Evolutionary conservation across 1,284 basidiomycete genomes (phyloP), one percentile per base, ranked within the genome.

Genomic region (Pseudozyma pruni): DNA sequence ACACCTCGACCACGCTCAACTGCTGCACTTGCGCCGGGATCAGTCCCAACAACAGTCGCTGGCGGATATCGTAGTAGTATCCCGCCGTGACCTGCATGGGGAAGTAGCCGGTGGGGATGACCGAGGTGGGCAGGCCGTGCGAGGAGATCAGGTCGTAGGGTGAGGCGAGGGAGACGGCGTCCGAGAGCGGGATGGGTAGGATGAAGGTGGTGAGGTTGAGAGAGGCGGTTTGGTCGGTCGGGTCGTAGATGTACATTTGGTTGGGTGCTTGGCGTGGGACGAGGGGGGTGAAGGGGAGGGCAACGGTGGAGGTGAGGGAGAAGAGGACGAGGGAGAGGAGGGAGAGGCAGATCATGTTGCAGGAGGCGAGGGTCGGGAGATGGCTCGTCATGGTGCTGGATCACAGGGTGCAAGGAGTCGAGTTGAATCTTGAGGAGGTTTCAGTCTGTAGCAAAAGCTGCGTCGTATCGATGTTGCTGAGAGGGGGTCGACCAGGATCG

Each of bases 131-230:
- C 3, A 60, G 41, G 14, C 43, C 43, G 29, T 60, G 58, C 23
- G 53, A 37, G 27, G 40, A 35, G 16, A 53, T 11, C 4, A 60
- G 46, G 19, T 43, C 23, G 40, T 60, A 60, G 22, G 50, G 51
- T 3, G 58, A 43, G 8, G 51, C 51, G 16, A 60, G 16, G 2
- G 50, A 48, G 9, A 14, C 33, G 7, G 50, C 58, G 14, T 53
- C 51, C 22, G 49, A 52, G 23, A 60, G 25, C 0, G 58, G 50
- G 33, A 60, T 60, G n/a, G 58, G 58, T 2, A 60, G 13, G 35
- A 54, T 49, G 40, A 53, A 60, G 6, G 45, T 54, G 34, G 58
- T 60, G 19, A 60, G 17, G 50, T 60, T 60, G 45, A 60, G 33
- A 8, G 58, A 51, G 35, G 33, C 58, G 4, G 58, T 60, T 25